Base-by-base conservation (phyloP, 2,329 filamentous ascomycete genomes). In the Trichoderma hamatum region DNA sequence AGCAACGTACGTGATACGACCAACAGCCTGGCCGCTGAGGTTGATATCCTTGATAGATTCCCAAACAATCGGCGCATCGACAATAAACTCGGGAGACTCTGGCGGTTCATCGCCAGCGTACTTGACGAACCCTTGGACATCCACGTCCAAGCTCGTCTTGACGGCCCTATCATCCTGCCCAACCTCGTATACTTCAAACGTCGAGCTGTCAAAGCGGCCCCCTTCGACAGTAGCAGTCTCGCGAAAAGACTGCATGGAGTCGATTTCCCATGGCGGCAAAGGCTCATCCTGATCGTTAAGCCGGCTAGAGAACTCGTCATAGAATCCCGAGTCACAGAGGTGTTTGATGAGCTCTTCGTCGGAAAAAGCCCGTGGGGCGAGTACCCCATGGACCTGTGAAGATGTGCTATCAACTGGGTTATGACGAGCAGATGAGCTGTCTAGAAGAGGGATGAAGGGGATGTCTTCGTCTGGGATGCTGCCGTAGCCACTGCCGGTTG, bases 131-230 rank as follows among this genome's bases (percentile, higher is more conserved):
- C 73, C 66, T 13, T 72, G 71, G 7, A 70, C 71, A 62, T 78
- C 76, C 3, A 70, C 69, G 36, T 79, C 77, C 14, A 74, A 51
- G 43, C 73, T 79, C 52, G 74, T 73, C 71, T 76, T 78, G 58
- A 68, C 54, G 19, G 83, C 81, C 1, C 76, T 72, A 2, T 84
- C 83, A 66, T 86, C 82, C 4, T 76, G 76, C 0, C 81, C 82
- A 14, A 89, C 80, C 71, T 89, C 86, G 72, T 87, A 89, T 4
- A 89, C 83, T 71, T 87, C 85, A 70, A 86, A 87, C 19, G 85
- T 85, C 3, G 84, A 83, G 69, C 84, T 84, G 3, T 80, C 80
- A 49, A 82, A 82, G 36, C 75, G 74, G 32, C 80, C 77, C 9
- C 78, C 75, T 51, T 83, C 80, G 46, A 76, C 79, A 9, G 76